Evolutionary conservation across 108 stramenopile species (phyloP).

Genomic region (Conticribra weissflogii): DNA sequence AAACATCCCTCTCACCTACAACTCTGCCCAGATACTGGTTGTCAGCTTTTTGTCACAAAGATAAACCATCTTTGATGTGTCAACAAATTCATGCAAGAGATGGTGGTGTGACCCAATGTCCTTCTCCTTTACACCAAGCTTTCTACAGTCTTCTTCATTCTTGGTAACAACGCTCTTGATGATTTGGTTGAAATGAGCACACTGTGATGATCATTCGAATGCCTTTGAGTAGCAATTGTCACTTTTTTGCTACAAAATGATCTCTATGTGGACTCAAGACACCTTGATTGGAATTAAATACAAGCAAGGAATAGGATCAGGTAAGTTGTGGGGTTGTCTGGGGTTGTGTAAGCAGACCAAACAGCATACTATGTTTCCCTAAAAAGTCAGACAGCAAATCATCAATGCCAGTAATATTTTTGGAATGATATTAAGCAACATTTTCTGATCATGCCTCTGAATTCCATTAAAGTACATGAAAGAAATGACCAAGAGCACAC

Average conservation of each 20-base stretch:
- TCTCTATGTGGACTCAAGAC: neutral
- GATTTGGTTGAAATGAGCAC: constrained; percentile 11
- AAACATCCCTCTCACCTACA: constrained; percentile 8
- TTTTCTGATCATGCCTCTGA: constrained; percentile 20
- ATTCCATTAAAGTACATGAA: constrained; percentile 24
- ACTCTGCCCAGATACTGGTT: constrained; percentile 21
- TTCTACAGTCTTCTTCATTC: neutral
- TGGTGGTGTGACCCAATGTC: constrained; percentile 22
- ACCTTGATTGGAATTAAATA: constrained; percentile 9
- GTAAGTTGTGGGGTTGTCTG: constrained; percentile 9
- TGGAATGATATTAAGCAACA: constrained; percentile 13
- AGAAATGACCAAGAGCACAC: constrained; percentile 18
- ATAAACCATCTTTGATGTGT: constrained; percentile 17
- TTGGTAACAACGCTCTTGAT: constrained; percentile 2
- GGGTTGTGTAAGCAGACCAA: constrained; percentile 35
- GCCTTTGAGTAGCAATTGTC: too few species aligned
- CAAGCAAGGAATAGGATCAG: constrained; percentile 26
- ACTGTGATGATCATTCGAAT: constrained; percentile 12
- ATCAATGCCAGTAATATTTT: constrained; percentile 10
- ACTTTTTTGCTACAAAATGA: neutral
- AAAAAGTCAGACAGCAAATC: constrained; percentile 15
- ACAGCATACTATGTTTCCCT: constrained; percentile 1
- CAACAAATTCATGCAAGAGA: constrained; percentile 20
- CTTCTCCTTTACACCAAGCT: constrained; percentile 5
- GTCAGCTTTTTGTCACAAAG: constrained; percentile 14